Evolutionary conservation across 768 basidiomycete species (phyloP), one percentile per base, ranked within the genome.

Genomic region (Amanita jacksonii): DNA sequence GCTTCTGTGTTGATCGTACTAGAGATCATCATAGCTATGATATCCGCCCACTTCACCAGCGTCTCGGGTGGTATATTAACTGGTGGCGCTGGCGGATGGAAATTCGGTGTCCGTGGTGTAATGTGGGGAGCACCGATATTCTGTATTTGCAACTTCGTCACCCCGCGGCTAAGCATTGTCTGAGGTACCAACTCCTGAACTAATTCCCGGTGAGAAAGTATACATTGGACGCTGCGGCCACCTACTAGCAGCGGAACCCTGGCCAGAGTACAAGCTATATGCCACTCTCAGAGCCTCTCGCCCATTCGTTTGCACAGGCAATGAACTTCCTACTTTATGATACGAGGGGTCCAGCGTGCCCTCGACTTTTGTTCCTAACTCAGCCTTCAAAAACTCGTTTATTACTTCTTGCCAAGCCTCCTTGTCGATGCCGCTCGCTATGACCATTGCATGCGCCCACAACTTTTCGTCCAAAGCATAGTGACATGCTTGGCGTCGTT

Each of bases 371-470:
- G 58, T 54, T 1, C 75, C 74, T 3, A 98, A 66, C 56, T 96
- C 94, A 12, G 75, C 69, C 25, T 75, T 76, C 27, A 93, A 59
- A 54, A 98, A 99, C 48, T 93, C 87, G 34, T 73, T 76, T 0
- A 89, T 85, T 9, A 84, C 85, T 49, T 91, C 89, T 54, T 86
- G 87, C 91, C 91, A 98, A 2, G 87, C 72, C 22, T 96, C 92
- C 52, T 86, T 88, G 60, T 94, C 94, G 41, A 96, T 75, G 44
- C 86, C 84, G 54, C 87, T 93, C 8, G 94, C 80, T 50, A 99
- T 91, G 44, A 98, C 62, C 76, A 98, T 79, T 2, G 96, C 94
- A 61, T 99, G 96, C 1, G 89, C 81, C 93, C 94, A 99, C 32
- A 98, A 62, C 54, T 77, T 84, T 61, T 91, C 77, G 47, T 93